phyloP scores from a whole-genome alignment of 2,329 filamentous ascomycete genomes.

The Aspergillus sp. region DNA sequence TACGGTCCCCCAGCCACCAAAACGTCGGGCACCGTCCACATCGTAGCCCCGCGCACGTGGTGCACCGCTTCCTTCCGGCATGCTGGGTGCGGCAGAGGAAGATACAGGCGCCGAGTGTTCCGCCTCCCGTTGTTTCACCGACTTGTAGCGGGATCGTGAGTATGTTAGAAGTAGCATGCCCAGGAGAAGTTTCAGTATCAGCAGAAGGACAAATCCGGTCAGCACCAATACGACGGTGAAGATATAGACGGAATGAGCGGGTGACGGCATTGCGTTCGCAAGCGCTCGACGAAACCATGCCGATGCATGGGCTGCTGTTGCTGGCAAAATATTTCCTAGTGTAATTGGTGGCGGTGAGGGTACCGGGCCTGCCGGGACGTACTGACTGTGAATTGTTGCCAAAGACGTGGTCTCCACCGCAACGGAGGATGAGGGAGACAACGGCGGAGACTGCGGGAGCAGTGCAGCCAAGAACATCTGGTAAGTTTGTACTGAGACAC shows the following conservation, averaged over 20 bases:
- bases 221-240: constrained; percentile 81
- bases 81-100: constrained; percentile 1
- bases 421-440: constrained; percentile 53
- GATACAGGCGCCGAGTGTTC: constrained; percentile 15
- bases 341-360: constrained; percentile 63
- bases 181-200: constrained; percentile 80
- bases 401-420: constrained; percentile 39
- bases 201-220: constrained; percentile 77
- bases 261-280: constrained; percentile 44
- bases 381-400: constrained; percentile 45
- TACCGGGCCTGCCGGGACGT: constrained; percentile 60
- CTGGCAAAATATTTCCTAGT: constrained; percentile 53
- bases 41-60: constrained; percentile 47
- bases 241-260: constrained; percentile 42
- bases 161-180: constrained; percentile 85
- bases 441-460: constrained; percentile 67
- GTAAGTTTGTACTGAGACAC: constrained; percentile 92
- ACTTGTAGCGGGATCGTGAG: constrained; percentile 72
- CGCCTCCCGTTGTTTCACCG: constrained; percentile 71
- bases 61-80: constrained; percentile 18
- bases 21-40: constrained; percentile 70
- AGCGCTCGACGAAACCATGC: constrained; percentile 40
- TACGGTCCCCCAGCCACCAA: constrained; percentile 80
- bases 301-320: constrained; percentile 53
- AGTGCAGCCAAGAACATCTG: constrained; percentile 95